Conservation (phyloP, 495 filamentous ascomycete genomes). For the Xylaria castorea region DNA sequence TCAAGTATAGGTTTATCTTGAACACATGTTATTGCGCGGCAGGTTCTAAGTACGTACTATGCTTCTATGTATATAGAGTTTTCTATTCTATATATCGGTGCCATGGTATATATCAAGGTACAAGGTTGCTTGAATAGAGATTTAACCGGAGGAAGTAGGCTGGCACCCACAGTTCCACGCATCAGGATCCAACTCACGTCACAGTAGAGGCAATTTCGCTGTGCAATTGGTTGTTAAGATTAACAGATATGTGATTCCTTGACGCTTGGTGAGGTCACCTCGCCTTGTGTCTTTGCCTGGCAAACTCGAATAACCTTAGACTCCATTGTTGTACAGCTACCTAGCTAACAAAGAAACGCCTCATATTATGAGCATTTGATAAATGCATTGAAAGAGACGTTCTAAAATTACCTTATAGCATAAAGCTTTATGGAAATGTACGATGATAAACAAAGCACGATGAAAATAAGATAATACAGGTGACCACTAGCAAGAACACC, state of each 20-base stretch:
- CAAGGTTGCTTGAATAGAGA: neutral
- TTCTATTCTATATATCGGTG: too few relatives aligned
- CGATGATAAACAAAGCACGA: neutral
- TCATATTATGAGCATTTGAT: neutral
- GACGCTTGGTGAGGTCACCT: neutral
- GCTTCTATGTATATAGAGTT: too few relatives aligned
- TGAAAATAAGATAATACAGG: neutral
- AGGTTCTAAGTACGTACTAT: too few relatives aligned
- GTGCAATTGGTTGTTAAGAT: too few relatives aligned
- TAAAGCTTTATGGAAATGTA: neutral
- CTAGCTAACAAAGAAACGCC: neutral
- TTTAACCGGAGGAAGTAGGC: neutral
- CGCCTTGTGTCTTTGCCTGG: neutral
- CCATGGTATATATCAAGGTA: too few relatives aligned
- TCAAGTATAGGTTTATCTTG: neutral
- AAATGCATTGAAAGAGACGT: neutral
- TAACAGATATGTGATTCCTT: too few relatives aligned
- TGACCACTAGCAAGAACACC: neutral
- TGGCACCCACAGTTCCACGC: neutral
- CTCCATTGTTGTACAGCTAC: neutral
- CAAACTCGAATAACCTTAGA: neutral
- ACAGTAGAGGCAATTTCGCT: neutral
- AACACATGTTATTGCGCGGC: neutral
- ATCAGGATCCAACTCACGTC: neutral
- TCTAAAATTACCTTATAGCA: neutral